Evolutionary conservation across 225 moss, liverwort and hornwort species (phyloP).

Genomic region (Neckera pumila): DNA sequence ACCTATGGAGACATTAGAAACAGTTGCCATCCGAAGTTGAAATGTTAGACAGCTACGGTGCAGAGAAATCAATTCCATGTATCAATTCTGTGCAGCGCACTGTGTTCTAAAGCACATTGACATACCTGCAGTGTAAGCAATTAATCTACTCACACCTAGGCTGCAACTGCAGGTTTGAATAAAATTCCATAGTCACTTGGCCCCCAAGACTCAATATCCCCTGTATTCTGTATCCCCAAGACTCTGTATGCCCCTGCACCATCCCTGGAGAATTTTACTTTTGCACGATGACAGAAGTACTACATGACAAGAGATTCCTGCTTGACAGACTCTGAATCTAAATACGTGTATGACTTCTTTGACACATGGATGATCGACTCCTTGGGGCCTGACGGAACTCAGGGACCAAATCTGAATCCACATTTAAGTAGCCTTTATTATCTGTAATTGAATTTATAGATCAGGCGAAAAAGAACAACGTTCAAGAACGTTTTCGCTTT

Average conservation of each 20-base stretch:
- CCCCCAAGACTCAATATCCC: not conserved
- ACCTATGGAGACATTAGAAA: not conserved
- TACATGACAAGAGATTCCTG: not conserved
- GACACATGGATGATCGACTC: not conserved
- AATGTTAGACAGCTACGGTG: not conserved
- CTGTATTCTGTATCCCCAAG: too few species aligned
- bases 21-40: not conserved
- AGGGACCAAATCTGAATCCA: not conserved
- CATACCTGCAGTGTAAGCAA: too few species aligned
- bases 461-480: not conserved
- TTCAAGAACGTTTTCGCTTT: not conserved
- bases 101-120: not conserved
- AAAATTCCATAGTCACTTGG: not conserved
- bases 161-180: not conserved
- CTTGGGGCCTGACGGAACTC: not conserved
- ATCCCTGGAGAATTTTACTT: not conserved
- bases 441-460: not conserved
- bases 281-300: not conserved
- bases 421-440: not conserved
- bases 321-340: not conserved
- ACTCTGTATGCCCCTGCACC: too few species aligned
- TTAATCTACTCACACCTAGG: not conserved
- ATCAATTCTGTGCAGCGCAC: too few species aligned
- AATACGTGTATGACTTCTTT: not conserved
- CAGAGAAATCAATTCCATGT: not conserved